Conservation (phyloP, 169 alveolate species). For the Besnoitia besnoiti region DNA sequence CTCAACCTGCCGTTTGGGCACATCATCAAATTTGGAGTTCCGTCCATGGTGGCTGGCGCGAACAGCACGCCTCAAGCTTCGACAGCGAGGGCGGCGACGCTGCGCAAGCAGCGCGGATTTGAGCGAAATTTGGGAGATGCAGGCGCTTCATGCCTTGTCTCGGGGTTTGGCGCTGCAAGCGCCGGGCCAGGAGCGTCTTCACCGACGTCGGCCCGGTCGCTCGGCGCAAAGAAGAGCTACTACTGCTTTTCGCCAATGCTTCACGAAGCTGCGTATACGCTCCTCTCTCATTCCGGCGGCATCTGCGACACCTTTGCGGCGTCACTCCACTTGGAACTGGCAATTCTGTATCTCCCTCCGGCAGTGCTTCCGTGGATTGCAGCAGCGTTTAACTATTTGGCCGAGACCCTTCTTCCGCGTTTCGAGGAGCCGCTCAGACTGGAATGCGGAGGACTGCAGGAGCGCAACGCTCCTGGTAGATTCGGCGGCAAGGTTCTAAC, state of each 20-base stretch:
- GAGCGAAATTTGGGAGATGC: neutral
- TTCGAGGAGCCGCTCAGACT: constrained; percentile 51
- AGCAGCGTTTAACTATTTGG: constrained; percentile 31
- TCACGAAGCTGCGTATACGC: constrained; percentile 61
- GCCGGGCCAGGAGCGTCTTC: neutral
- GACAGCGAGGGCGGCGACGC: no score
- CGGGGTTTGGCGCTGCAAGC: neutral
- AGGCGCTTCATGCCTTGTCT: neutral
- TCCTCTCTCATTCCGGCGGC: constrained; percentile 66
- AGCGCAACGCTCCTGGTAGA: constrained; percentile 64
- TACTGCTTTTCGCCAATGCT: constrained; percentile 60
- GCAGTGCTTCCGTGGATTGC: constrained; percentile 42
- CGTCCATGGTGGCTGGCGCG: constrained; percentile 11
- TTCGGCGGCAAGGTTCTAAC: constrained; percentile 68
- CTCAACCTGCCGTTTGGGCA: constrained; percentile 66
- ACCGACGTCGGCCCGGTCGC: neutral
- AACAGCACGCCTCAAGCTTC: neutral
- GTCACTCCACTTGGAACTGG: constrained; percentile 59
- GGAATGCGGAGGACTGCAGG: constrained; percentile 65
- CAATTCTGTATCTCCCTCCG: constrained; percentile 58
- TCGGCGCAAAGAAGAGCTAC: constrained; percentile 64
- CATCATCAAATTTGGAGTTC: constrained; percentile 55
- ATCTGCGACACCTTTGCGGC: constrained; percentile 68
- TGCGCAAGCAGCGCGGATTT: neutral
- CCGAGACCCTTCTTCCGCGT: constrained; percentile 52